Conservation (phyloP, 2,329 filamentous ascomycete species). For the Pezicula carpinea region DNA sequence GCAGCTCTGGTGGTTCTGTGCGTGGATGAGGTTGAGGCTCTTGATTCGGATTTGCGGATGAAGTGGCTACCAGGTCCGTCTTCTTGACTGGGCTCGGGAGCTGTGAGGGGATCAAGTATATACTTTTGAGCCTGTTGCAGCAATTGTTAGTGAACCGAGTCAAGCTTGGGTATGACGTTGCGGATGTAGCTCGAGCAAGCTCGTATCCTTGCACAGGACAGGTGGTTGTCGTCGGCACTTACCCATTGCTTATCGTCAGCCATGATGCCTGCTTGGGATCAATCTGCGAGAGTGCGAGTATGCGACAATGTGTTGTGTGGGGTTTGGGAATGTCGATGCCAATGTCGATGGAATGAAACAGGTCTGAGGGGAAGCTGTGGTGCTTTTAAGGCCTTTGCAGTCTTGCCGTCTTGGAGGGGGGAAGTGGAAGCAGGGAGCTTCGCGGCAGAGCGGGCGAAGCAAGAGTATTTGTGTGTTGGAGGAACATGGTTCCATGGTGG, state of each 20-base stretch:
- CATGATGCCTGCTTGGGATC: slow-evolving; percentile 12
- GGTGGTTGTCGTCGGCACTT: slow-evolving; percentile 20
- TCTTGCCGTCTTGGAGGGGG: background rate
- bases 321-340: background rate
- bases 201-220: slow-evolving; percentile 9
- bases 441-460: background rate
- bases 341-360: background rate
- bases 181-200: slow-evolving; percentile 3
- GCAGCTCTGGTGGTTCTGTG: slow-evolving; percentile 14
- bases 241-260: slow-evolving; percentile 46
- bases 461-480: background rate
- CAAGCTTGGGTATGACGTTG: slow-evolving; percentile 1
- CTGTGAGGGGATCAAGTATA: slow-evolving; percentile 65
- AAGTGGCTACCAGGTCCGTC: slow-evolving; percentile 56
- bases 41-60: slow-evolving; percentile 1
- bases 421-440: background rate
- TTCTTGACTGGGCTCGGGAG: slow-evolving; percentile 62
- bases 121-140: slow-evolving; percentile 54
- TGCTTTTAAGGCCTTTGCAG: background rate
- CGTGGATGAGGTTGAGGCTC: slow-evolving; percentile 35
- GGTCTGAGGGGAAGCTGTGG: background rate
- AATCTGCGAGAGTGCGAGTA: background rate
- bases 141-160: slow-evolving; percentile 1
- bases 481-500: background rate
- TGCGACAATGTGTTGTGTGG: background rate